phyloP scores from a whole-genome alignment of 1,284 basidiomycete genomes.

The Vanrija sp. region DNA sequence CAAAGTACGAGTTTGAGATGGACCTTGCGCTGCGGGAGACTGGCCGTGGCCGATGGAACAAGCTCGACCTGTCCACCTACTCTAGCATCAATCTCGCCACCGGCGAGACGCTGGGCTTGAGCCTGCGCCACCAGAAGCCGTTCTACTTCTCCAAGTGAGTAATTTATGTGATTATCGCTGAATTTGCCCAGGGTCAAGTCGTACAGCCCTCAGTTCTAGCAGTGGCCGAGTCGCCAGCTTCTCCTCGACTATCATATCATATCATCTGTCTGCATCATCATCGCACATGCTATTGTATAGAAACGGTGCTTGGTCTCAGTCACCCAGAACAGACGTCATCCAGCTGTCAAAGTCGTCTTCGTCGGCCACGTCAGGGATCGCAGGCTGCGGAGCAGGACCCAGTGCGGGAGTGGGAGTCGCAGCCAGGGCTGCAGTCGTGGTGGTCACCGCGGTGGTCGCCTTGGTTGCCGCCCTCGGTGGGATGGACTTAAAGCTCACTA shows the following conservation, averaged over 20 bases:
- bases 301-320: not conserved
- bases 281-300: not conserved
- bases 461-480: too few relatives aligned
- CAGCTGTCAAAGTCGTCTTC: conserved; percentile 5
- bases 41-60: conserved; percentile 80
- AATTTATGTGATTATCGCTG: not conserved
- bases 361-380: not conserved
- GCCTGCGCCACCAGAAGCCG: conserved; percentile 75
- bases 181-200: conserved; percentile 19
- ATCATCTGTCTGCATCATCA: not conserved
- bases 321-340: not conserved
- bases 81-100: conserved; percentile 67
- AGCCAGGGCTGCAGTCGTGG: not conserved
- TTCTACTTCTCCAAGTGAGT: conserved; percentile 83
- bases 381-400: not conserved
- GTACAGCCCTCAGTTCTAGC: conserved; percentile 10
- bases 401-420: not conserved
- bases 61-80: conserved; percentile 71
- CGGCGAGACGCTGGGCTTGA: conserved; percentile 68
- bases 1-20: conserved; percentile 82
- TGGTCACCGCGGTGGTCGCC: not conserved
- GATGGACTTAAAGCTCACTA: not conserved
- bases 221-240: too few relatives aligned
- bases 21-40: conserved; percentile 70
- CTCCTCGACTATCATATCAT: not conserved